Percentiles rank a stretch among this genome's conserved stretches.
Conservation (phyloP, 2,329 filamentous ascomycete species). For the Exophiala mesophila region DNA sequence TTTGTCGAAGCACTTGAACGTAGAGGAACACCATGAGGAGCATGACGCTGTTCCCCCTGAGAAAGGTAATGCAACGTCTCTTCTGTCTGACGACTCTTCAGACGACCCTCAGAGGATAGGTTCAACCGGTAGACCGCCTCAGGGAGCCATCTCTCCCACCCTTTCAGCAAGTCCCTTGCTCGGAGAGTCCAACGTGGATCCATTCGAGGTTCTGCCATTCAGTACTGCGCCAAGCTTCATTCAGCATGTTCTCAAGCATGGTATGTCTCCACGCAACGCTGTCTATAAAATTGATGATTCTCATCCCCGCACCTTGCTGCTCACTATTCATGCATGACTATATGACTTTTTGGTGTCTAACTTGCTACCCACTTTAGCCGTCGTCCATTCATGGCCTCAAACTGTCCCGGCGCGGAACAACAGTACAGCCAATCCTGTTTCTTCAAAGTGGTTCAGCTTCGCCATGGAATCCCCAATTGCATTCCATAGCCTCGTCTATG, state of each 20-base stretch:
- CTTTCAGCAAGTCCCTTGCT: too few species aligned
- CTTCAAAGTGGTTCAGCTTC: constrained; percentile 18
- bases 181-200: constrained; percentile 16
- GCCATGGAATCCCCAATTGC: constrained; percentile 17
- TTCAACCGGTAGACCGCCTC: too few species aligned
- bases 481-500: constrained; percentile 22
- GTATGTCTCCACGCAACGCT: too few species aligned
- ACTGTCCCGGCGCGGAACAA: constrained; percentile 9
- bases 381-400: constrained; percentile 17
- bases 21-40: too few species aligned
- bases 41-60: too few species aligned
- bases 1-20: too few species aligned
- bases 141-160: too few species aligned
- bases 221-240: constrained; percentile 10
- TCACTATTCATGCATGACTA: too few species aligned
- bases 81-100: too few species aligned
- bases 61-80: too few species aligned
- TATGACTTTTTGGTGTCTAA: background rate
- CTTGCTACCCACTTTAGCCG: constrained; percentile 4
- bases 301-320: background rate
- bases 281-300: too few species aligned
- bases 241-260: constrained; percentile 18
- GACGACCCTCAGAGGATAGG: too few species aligned
- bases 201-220: constrained; percentile 14
- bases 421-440: constrained; percentile 14